phyloP scores from a whole-genome alignment of 1,284 basidiomycete genomes.

The Melampsora abietis-canadensis region DNA sequence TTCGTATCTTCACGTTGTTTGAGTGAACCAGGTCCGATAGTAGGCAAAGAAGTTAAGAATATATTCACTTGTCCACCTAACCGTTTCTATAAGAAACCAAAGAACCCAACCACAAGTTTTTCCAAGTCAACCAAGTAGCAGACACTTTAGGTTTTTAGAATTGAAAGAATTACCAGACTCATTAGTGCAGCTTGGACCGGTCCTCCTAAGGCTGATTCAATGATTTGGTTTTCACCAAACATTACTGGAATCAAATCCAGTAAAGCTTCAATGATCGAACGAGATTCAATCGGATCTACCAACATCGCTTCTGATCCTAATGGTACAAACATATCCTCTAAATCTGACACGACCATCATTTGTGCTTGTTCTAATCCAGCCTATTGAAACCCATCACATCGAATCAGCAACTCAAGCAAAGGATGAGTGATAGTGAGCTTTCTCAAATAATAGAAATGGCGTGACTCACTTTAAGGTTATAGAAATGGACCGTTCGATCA shows the following conservation, averaged over 20 bases:
- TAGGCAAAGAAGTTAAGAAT: conserved; percentile 77
- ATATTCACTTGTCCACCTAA: conserved; percentile 80
- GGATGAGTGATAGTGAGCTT: too few relatives aligned
- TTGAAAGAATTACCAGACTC: conserved; percentile 58
- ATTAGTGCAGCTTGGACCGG: conserved; percentile 71
- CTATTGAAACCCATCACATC: conserved; percentile 52
- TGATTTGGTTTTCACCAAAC: conserved; percentile 60
- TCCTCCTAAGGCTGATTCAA: conserved; percentile 72
- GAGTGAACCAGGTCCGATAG: conserved; percentile 70
- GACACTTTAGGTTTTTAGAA: not conserved
- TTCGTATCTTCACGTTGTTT: conserved; percentile 64
- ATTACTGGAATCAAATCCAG: conserved; percentile 68
- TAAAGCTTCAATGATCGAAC: conserved; percentile 63
- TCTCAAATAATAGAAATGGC: conserved; percentile 37
- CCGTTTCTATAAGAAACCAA: conserved; percentile 62
- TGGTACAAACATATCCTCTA: conserved; percentile 87
- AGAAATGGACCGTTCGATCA: conserved; percentile 80
- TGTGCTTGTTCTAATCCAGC: conserved; percentile 62
- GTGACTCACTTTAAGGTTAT: conserved; percentile 73
- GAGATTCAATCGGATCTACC: conserved; percentile 69
- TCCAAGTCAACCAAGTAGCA: not conserved
- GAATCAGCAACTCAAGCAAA: not conserved
- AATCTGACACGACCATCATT: conserved; percentile 81
- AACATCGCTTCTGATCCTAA: conserved; percentile 68
- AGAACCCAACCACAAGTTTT: not conserved